phyloP scores from a whole-genome alignment of 441 rosid species.

The Eutrema salsugineum region DNA sequence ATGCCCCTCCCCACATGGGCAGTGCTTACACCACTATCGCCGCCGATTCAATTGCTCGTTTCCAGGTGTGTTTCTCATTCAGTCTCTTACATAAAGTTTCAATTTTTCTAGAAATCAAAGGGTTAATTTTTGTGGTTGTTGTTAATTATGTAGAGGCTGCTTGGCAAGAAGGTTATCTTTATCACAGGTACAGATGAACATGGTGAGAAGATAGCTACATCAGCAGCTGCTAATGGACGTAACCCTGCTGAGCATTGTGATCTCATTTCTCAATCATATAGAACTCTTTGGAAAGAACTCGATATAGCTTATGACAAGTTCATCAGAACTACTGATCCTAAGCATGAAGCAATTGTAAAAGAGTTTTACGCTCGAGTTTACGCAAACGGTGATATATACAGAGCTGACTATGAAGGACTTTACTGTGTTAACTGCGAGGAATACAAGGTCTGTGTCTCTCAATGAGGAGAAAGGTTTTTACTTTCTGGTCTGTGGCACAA shows the following conservation, averaged over 20 bases:
- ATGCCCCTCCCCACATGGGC: conserved; percentile 99
- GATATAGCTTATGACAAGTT: conserved; percentile 79
- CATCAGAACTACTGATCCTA: conserved; percentile 86
- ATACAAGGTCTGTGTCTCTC: conserved; percentile 56
- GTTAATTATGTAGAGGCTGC: conserved; percentile 61
- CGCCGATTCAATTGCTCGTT: conserved; percentile 91
- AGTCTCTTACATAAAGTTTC: not conserved
- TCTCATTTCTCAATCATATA: conserved; percentile 70
- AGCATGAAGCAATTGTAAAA: conserved; percentile 89
- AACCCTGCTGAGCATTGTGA: conserved; percentile 82
- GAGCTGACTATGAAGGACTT: conserved; percentile 86
- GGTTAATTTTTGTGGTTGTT: not conserved
- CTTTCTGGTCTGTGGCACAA: not conserved
- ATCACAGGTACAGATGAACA: conserved; percentile 96
- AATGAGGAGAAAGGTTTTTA: not conserved
- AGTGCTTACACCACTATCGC: conserved; percentile 98
- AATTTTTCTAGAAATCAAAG: not conserved
- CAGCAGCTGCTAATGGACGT: conserved; percentile 70
- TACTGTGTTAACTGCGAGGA: conserved; percentile 97
- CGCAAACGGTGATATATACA: conserved; percentile 83
- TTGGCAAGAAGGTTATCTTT: conserved; percentile 77
- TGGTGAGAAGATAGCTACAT: conserved; percentile 89
- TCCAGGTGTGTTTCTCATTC: conserved; percentile 56
- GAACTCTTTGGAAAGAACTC: conserved; percentile 77
- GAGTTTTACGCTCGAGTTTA: conserved; percentile 83